Percentiles rank a stretch among this genome's conserved stretches.
Evolutionary conservation across 2,329 filamentous ascomycete genomes (phyloP).

Genomic region (Phoma sp.): DNA sequence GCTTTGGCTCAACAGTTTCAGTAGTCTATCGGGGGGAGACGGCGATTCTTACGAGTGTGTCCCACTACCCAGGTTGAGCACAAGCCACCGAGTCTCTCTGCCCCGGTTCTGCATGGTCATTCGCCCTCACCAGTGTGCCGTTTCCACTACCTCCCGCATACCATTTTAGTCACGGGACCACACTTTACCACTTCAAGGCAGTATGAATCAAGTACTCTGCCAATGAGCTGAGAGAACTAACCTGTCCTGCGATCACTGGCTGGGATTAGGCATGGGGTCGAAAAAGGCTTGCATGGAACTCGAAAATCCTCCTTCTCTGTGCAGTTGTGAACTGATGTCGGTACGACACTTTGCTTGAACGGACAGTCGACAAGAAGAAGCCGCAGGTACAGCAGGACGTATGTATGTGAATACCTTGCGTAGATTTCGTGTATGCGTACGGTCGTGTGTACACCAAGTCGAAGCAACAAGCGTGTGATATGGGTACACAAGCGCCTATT

Average conservation of each 20-base stretch:
- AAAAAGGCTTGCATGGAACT: background rate
- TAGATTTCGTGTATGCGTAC: background rate
- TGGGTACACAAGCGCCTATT: background rate
- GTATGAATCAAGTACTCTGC: constrained; percentile 22
- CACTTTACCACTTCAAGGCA: constrained; percentile 28
- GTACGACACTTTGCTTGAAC: background rate
- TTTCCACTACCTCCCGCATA: constrained; percentile 32
- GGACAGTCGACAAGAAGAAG: background rate
- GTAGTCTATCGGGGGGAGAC: constrained; percentile 27
- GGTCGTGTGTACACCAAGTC: background rate
- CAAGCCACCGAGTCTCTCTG: constrained; percentile 38
- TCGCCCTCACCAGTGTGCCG: constrained; percentile 38
- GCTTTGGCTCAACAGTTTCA: constrained; percentile 34
- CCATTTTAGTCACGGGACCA: constrained; percentile 39
- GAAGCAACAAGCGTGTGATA: background rate
- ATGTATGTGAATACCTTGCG: background rate
- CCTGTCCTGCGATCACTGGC: constrained; percentile 29
- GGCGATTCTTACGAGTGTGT: constrained; percentile 26
- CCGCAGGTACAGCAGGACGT: background rate
- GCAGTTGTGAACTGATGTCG: background rate
- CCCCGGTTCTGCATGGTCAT: constrained; percentile 40
- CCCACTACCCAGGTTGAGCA: constrained; percentile 38
- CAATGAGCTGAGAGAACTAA: constrained; percentile 32
- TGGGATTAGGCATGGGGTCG: constrained; percentile 34
- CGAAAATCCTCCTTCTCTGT: background rate